A percentile compares a stretch with the other conserved stretches of the same genome.
Conservation (phyloP, 139 green algal genomes). For the Yamagishiella unicocca region DNA sequence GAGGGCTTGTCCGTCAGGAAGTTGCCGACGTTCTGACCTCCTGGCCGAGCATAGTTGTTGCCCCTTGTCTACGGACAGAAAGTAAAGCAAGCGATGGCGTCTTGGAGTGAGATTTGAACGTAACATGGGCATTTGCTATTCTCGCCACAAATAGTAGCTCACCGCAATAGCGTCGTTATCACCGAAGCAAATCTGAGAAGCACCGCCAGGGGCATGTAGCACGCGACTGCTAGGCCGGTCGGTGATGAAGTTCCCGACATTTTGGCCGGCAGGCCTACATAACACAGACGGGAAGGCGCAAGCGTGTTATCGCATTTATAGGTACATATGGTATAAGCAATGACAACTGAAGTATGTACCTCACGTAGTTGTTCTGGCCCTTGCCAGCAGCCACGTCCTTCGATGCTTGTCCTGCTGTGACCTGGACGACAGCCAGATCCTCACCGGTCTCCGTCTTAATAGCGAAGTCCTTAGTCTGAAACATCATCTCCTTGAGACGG, state of each 20-base stretch:
- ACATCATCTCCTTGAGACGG: conserved; percentile 58
- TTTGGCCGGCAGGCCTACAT: conserved; percentile 36
- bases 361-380: conserved; percentile 59
- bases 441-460: conserved; percentile 60
- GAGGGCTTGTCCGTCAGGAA: conserved; percentile 56
- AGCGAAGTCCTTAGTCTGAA: conserved; percentile 49
- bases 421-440: conserved; percentile 38
- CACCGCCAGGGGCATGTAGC: conserved; percentile 80
- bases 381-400: conserved; percentile 19
- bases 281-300: neutral
- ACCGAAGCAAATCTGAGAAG: conserved; percentile 51
- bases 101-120: no score
- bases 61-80: neutral
- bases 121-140: neutral
- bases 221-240: conserved; percentile 74
- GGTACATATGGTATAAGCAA: neutral
- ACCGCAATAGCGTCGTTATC: neutral
- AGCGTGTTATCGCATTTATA: neutral
- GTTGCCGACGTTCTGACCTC: conserved; percentile 63
- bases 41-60: conserved; percentile 13
- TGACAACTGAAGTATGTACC: neutral
- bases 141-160: neutral
- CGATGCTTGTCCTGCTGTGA: conserved; percentile 41
- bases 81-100: no score
- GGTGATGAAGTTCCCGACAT: conserved; percentile 67